Conservation (phyloP, 306 rosid genomes). For the barrel medic (Medicago truncatula) region MtrunA17r5.0-ANR NC_053043.1:49882001-49882500, state of each 20-base stretch:
- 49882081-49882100: slow-evolving; percentile 84
- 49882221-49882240: slow-evolving; percentile 98
- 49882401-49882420: too few species aligned
- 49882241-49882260: background rate
- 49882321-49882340: too few species aligned
- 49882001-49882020: slow-evolving; percentile 33
- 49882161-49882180: slow-evolving; percentile 81
- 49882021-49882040: slow-evolving; percentile 91
- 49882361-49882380: too few species aligned
- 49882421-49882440: background rate
- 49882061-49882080: slow-evolving; percentile 92
- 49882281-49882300: background rate
- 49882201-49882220: slow-evolving; percentile 94
- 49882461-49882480: slow-evolving; percentile 84
- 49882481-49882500: slow-evolving; percentile 96
- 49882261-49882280: background rate
- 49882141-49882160: slow-evolving; percentile 89
- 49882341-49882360: background rate
- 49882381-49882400: too few species aligned
- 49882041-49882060: slow-evolving; percentile 93
- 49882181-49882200: slow-evolving; percentile 94
- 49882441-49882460: background rate
- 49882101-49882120: slow-evolving; percentile 80
- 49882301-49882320: background rate
- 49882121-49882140: slow-evolving; percentile 90